Conservation (phyloP, 2,329 filamentous ascomycete species). For the Kalaharituber pfeilii region DNA sequence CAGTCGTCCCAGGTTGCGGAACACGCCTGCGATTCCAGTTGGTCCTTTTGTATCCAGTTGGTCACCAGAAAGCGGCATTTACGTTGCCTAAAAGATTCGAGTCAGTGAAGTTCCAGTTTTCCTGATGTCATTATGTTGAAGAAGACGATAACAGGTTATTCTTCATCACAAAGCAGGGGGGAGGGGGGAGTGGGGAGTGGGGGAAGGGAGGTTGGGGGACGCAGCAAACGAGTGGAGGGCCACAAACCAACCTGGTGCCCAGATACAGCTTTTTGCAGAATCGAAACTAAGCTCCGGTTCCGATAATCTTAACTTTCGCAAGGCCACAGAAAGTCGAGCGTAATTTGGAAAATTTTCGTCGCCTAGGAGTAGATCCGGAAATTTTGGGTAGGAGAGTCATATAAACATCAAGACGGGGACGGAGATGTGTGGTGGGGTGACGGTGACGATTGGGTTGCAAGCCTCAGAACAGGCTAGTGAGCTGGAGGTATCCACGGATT, state of each 20-base stretch:
- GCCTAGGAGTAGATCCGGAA: not conserved
- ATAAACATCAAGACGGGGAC: not conserved
- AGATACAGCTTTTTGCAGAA: not conserved
- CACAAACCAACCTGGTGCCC: slow-evolving; percentile 1
- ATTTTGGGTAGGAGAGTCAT: not conserved
- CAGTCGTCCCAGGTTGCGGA: slow-evolving; percentile 12
- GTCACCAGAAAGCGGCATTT: slow-evolving; percentile 2
- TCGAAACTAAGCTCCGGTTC: not conserved
- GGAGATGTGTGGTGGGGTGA: not conserved
- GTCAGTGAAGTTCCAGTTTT: not conserved
- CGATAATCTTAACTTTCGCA: not conserved
- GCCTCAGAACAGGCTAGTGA: slow-evolving; percentile 2
- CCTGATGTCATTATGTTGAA: no score
- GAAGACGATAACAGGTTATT: no score
- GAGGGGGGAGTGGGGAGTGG: no score
- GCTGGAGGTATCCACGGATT: no score
- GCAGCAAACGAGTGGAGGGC: not conserved
- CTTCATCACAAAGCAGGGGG: no score
- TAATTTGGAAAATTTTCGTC: not conserved
- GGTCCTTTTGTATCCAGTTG: slow-evolving; percentile 6
- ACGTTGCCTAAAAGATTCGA: not conserved
- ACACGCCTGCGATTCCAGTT: slow-evolving; percentile 15
- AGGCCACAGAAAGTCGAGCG: not conserved
- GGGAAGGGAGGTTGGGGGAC: no score
- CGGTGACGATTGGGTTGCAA: not conserved